Evolutionary conservation across 2,329 filamentous ascomycete genomes (phyloP).

Genomic region (Elsinoe ampelina): DNA sequence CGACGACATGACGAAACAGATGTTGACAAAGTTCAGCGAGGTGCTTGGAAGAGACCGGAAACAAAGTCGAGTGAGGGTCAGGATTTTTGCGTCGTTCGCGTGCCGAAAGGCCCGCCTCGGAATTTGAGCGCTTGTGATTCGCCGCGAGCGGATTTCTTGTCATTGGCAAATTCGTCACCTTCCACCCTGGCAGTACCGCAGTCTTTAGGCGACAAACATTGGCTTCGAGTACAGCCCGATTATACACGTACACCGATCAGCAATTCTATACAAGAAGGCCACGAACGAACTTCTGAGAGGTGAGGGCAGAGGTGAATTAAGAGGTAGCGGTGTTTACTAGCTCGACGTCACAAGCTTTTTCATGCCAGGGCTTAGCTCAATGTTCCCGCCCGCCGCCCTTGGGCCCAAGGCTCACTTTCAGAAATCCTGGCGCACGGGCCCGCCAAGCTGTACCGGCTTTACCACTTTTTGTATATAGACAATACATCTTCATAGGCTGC

Average conservation of each 20-base stretch:
- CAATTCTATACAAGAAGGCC: background rate
- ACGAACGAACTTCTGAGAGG: background rate
- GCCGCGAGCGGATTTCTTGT: background rate
- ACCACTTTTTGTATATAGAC: no score
- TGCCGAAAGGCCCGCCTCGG: background rate
- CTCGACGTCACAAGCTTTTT: conserved; percentile 6
- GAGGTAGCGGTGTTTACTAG: background rate
- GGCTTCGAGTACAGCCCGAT: background rate
- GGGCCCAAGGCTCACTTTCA: no score
- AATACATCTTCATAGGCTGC: no score
- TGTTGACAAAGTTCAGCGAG: background rate
- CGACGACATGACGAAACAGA: background rate
- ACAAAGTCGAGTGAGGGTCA: background rate
- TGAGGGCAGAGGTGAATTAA: background rate
- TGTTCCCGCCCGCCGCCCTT: background rate
- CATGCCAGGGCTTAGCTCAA: background rate
- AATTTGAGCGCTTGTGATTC: background rate
- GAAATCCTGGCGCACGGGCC: no score
- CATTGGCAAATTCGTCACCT: conserved; percentile 2
- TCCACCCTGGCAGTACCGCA: background rate
- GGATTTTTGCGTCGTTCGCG: background rate
- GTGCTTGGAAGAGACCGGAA: conserved; percentile 1
- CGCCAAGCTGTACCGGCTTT: no score
- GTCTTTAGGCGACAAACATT: background rate
- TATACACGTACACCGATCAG: background rate